Conservation (phyloP, 495 filamentous ascomycete genomes). For the Physcia stellaris region DNA sequence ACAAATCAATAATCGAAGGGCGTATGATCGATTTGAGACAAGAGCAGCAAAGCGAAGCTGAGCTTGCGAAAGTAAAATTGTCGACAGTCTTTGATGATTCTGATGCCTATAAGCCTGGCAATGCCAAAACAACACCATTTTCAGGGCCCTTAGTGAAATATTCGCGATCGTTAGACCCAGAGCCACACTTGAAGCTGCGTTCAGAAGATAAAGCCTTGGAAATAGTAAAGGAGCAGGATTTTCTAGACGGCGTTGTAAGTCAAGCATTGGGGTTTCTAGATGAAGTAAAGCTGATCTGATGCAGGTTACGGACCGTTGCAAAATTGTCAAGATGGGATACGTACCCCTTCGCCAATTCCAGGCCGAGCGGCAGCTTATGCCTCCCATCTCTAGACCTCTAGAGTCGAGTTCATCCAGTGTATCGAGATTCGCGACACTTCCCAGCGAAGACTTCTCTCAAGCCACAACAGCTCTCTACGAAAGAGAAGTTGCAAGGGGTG, state of each 20-base stretch:
- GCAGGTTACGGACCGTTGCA: conserved; percentile 45
- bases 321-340: conserved; percentile 54
- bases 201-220: conserved; percentile 55
- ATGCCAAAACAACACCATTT: background rate
- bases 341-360: conserved; percentile 45
- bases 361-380: conserved; percentile 32
- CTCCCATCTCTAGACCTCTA: conserved; percentile 17
- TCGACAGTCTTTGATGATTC: conserved; percentile 17
- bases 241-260: conserved; percentile 45
- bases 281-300: too few species aligned
- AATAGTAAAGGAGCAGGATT: conserved; percentile 44
- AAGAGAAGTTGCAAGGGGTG: conserved; percentile 80
- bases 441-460: conserved; percentile 79
- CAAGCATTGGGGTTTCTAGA: too few species aligned
- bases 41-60: conserved; percentile 59
- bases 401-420: conserved; percentile 33
- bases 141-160: background rate
- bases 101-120: background rate
- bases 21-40: conserved; percentile 52
- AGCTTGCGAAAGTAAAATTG: conserved; percentile 43
- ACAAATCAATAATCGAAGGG: conserved; percentile 61
- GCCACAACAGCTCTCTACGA: conserved; percentile 87
- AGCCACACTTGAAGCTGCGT: conserved; percentile 54
- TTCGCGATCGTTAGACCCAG: conserved; percentile 43
- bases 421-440: conserved; percentile 59